Evolutionary conservation across 257 asterid genomes (phyloP).

Genomic region (Penstemon eatonii): DNA sequence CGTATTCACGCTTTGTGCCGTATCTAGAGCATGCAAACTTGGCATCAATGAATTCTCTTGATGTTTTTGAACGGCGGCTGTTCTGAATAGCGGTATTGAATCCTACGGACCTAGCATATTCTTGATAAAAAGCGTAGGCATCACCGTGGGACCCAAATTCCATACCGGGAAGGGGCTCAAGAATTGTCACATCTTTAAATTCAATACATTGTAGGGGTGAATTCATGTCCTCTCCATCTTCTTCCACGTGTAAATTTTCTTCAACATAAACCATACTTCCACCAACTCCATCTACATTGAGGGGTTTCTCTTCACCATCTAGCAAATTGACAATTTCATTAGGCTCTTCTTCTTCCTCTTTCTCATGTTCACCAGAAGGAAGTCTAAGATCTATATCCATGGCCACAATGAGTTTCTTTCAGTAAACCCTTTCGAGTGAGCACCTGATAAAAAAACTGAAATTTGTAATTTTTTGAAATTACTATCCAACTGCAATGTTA

Average conservation of each 20-base stretch:
- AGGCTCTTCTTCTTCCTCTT: conserved; percentile 62
- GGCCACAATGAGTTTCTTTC: conserved; percentile 28
- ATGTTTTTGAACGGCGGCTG: conserved; percentile 89
- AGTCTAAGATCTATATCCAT: conserved; percentile 95
- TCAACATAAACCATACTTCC: conserved; percentile 53
- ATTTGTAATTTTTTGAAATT: background rate
- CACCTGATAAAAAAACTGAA: conserved; percentile 34
- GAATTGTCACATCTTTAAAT: conserved; percentile 70
- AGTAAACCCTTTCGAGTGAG: conserved; percentile 16
- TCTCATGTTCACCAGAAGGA: conserved; percentile 83
- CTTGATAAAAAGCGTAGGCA: conserved; percentile 94
- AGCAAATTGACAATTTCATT: conserved; percentile 63
- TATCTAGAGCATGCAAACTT: conserved; percentile 95
- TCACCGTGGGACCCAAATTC: conserved; percentile 94
- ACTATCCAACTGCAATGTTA: too few species aligned
- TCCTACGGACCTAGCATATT: conserved; percentile 90
- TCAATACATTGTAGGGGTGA: conserved; percentile 54
- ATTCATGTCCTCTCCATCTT: conserved; percentile 59
- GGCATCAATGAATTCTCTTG: conserved; percentile 93
- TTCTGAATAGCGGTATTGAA: conserved; percentile 90
- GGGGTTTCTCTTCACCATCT: conserved; percentile 69
- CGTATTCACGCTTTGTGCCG: conserved; percentile 92
- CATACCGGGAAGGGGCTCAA: conserved; percentile 98
- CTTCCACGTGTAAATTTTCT: conserved; percentile 59
- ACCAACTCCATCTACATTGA: conserved; percentile 48